A percentile compares a stretch with the other conserved stretches of the same genome.
Evolutionary conservation across 139 green algal species (phyloP).

Genomic region (Penium margaritaceum): DNA sequence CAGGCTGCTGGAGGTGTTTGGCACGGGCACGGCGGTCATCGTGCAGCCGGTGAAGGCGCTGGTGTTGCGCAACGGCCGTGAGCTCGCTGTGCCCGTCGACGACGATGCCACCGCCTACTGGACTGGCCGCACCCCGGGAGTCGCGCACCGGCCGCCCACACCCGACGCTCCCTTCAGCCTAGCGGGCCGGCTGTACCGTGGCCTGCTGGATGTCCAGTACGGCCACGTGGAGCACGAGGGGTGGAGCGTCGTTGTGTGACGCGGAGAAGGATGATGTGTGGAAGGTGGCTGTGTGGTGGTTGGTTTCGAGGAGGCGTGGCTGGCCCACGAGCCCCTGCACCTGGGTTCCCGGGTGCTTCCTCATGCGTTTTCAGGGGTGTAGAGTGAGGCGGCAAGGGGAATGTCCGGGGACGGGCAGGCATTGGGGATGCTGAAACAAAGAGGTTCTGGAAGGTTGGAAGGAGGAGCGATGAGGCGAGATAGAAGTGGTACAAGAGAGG

Average conservation of each 20-base stretch:
- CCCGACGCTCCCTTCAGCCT: constrained; percentile 16
- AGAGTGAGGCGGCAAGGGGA: too few species aligned
- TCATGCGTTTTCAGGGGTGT: too few species aligned
- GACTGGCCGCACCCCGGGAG: constrained; percentile 8
- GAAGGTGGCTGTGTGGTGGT: too few species aligned
- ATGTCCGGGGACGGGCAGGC: too few species aligned
- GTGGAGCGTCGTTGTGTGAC: constrained; percentile 23
- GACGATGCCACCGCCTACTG: constrained; percentile 6
- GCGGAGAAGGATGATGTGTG: too few species aligned
- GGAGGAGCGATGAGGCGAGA: too few species aligned
- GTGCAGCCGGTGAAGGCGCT: constrained; percentile 60
- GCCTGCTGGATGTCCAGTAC: constrained; percentile 39
- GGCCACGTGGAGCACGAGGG: constrained; percentile 21
- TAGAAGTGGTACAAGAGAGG: too few species aligned
- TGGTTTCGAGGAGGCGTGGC: too few species aligned
- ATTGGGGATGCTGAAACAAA: too few species aligned
- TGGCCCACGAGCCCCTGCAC: too few species aligned
- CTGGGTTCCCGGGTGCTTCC: too few species aligned
- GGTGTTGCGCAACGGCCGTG: not conserved
- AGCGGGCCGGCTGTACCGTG: constrained; percentile 16
- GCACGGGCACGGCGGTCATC: constrained; percentile 67
- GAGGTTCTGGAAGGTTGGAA: too few species aligned
- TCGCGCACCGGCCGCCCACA: not conserved
- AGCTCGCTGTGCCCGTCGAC: constrained; percentile 23
- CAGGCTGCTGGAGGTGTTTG: constrained; percentile 67